These are phyloP conservation scores for Aspergillus novoparasiticus DNA, from an alignment of 2,329 filamentous ascomycete species.

Conservation along the genomic window DNA sequence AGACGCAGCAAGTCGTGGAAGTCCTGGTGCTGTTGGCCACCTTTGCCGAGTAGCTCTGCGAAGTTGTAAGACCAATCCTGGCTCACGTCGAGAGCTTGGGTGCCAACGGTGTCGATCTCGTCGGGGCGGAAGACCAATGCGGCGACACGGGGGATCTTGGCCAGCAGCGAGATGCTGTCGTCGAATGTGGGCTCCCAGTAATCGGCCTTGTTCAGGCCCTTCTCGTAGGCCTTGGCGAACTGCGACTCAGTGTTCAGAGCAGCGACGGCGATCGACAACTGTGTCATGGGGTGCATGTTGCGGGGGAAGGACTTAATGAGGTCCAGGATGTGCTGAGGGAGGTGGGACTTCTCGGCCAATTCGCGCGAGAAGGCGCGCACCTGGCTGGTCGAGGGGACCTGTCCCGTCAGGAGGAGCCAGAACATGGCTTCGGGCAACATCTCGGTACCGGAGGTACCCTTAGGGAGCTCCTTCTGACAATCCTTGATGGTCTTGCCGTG, in stretches of 20 bases:
- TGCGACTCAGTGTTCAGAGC: constrained; percentile 93
- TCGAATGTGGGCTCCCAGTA: constrained; percentile 99
- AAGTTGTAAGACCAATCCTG: constrained; percentile 99
- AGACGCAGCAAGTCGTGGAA: constrained; percentile 91
- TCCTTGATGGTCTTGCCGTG: constrained; percentile 98
- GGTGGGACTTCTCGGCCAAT: constrained; percentile 79
- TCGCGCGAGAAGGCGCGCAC: constrained; percentile 81
- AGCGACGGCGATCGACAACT: constrained; percentile 92
- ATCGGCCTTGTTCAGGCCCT: constrained; percentile 88
- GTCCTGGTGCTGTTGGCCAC: constrained; percentile 71
- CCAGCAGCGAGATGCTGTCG: constrained; percentile 88
- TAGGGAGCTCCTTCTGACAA: constrained; percentile 90
- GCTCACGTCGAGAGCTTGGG: constrained; percentile 71
- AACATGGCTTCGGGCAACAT: constrained; percentile 99
- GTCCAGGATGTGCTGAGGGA: constrained; percentile 81
- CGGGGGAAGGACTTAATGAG: constrained; percentile 88
- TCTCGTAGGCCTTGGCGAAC: constrained; percentile 91
- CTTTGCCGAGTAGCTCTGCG: constrained; percentile 90
- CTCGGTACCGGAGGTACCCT: constrained; percentile 84
- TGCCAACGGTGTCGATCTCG: constrained; percentile 72
- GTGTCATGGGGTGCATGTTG: constrained; percentile 96
- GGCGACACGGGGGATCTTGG: constrained; percentile 94
- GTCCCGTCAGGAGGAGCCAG: constrained; percentile 93
- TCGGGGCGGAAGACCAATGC: constrained; percentile 97
- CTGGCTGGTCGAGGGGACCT: constrained; percentile 82